Conservation (phyloP, 495 filamentous ascomycete species). For the Podospora pseudoanserina region DNA sequence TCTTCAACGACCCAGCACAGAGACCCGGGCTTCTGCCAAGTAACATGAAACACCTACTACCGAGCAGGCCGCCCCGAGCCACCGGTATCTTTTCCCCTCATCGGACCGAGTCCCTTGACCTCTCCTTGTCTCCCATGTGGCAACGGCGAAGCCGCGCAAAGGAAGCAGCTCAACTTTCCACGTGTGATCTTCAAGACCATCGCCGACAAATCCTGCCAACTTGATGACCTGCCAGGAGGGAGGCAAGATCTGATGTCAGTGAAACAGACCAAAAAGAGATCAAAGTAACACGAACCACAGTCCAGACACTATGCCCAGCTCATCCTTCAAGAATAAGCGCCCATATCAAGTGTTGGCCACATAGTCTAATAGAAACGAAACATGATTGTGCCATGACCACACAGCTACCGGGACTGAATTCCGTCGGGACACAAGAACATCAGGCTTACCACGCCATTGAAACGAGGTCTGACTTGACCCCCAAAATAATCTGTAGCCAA, state of each 20-base stretch:
- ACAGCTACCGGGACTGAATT: neutral
- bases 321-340: neutral
- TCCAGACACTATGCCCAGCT: neutral
- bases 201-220: neutral
- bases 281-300: neutral
- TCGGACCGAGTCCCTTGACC: neutral
- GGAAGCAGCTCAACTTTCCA: neutral
- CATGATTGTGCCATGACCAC: neutral
- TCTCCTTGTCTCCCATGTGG: neutral
- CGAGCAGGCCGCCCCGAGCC: neutral
- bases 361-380: neutral
- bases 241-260: neutral
- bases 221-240: neutral
- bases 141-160: neutral
- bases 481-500: neutral
- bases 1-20: neutral
- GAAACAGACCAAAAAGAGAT: neutral
- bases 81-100: neutral
- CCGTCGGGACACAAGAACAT: neutral
- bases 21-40: neutral
- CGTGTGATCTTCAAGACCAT: neutral
- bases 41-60: neutral
- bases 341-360: neutral
- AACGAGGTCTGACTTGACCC: neutral
- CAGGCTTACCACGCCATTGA: neutral